phyloP scores from a whole-genome alignment of 306 rosid species.

The Senna siamea region DNA sequence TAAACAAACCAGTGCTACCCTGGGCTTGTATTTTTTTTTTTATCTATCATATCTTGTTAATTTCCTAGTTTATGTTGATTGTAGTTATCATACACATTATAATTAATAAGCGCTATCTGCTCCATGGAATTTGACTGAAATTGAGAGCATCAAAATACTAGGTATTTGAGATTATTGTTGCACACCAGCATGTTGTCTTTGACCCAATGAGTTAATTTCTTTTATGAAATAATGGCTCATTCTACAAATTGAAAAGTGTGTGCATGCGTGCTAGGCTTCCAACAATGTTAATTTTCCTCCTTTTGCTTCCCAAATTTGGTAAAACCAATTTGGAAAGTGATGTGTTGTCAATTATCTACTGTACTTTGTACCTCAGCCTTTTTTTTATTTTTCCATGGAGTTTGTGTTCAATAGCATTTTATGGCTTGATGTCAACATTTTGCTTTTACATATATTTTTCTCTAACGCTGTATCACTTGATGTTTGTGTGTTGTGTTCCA shows the following conservation, averaged over 20 bases:
- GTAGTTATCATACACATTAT: not conserved
- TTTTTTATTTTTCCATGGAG: too few species aligned
- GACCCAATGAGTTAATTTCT: too few species aligned
- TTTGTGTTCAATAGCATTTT: not conserved
- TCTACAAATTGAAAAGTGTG: too few species aligned
- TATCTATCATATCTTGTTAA: slow-evolving; percentile 9
- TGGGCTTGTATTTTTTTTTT: slow-evolving; percentile 3
- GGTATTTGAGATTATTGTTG: not conserved
- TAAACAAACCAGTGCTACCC: not conserved
- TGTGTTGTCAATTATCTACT: not conserved
- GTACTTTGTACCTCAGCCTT: not conserved
- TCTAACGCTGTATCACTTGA: too few species aligned
- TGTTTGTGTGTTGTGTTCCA: too few species aligned
- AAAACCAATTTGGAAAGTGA: not conserved
- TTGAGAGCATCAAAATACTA: not conserved
- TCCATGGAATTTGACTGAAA: not conserved
- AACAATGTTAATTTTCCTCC: too few species aligned
- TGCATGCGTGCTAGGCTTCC: too few species aligned
- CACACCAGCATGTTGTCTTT: too few species aligned
- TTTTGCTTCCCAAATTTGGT: too few species aligned
- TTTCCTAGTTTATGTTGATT: slow-evolving; percentile 1
- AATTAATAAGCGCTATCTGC: slow-evolving; percentile 10
- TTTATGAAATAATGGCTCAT: too few species aligned
- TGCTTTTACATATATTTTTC: not conserved
- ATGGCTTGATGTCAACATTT: not conserved